Evolutionary conservation across 164 flowering plant genomes (phyloP), one percentile per base, ranked within the genome.

Genomic region (Santalum album): DNA sequence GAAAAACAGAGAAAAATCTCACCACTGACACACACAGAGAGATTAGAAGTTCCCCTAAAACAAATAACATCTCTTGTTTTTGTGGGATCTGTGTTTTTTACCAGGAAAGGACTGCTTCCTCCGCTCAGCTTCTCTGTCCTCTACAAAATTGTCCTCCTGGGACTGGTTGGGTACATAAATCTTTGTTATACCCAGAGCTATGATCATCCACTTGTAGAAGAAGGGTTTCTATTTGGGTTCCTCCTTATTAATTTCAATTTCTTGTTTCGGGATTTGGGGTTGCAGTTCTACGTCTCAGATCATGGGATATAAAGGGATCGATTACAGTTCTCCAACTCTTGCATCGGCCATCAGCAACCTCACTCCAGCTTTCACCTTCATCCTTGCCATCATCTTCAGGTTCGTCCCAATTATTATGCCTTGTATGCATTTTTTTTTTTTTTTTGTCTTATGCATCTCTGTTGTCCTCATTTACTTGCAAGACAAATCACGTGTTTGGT

Each of bases 281-380:
- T 29, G 2, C 49, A 46, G 49, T 23, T 46, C 49, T 46, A 18
- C 22, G 2, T 46, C 49, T 19, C 49, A 46, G 49, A 23, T 46
- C 5, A 23, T 23, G 25, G 49, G 49, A 7, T 46, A 19, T 15
- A 46, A 46, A 46, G 49, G 49, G 10, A 46, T 46, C 10, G 21
- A 46, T 19, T 46, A 46, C 22, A 46, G 49, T 23, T 46, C 49
- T 46, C 49, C 49, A 6, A 46, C 49, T 23, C 49, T 46, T 19
- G 49, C 49, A 22, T 46, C 49, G 1, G 49, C 49, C 12, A 46
- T 46, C 22, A 46, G 49, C 22, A 46, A 46, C 49, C 49, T 46
- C 49, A 46, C 49, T 22, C 49, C 49, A 23, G 49, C 49, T 23
- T 46, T 46, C 12, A 46, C 49, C 49, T 46, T 46, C 49, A 23